Evolutionary conservation across 2,329 filamentous ascomycete genomes (phyloP), one percentile per base, ranked within the genome.

Genomic region (Nigrospora osmanthi): DNA sequence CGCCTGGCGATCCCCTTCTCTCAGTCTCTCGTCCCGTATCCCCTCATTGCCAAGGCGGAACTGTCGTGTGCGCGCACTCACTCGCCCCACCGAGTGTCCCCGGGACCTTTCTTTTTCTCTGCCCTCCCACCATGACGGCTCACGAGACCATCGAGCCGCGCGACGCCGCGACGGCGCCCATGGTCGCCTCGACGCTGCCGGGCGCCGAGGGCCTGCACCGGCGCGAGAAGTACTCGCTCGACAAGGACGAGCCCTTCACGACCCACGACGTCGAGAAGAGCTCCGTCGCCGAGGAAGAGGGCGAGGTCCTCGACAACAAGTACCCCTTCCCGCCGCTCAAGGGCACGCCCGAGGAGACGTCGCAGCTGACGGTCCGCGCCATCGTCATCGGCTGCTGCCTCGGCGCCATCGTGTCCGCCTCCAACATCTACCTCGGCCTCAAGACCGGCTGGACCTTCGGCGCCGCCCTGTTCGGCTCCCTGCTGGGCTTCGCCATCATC

Each of bases 361-460:
- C 3, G 6, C 34, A 35, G 34, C 34, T 35, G 56, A 67, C 13
- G 15, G 19, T 72, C 37, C 65, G 71, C 40, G 70, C 71, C 14
- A 50, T 73, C 31, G 46, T 72, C 43, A 57, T 73, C 37, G 71
- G 71, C 44, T 61, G 65, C 44, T 58, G 67, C 35, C 68, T 69
- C 39, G 71, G 71, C 50, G 68, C 66, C 35, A 57, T 73, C 13
- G 70, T 75, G 46, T 71, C 71, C 51, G 67, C 70, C 7, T 72
- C 69, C 38, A 75, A 74, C 54, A 60, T 75, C 44, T 74, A 74
- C 51, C 66, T 73, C 23, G 70, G 69, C 58, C 57, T 46, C 23
- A 46, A 42, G 35, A 42, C 44, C 4, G 40, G 44, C 14, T 60
- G 54, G 54, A 60, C 53, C 16, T 60, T 59, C 37, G 50, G 52